Percentiles rank a stretch among this genome's conserved stretches.
Evolutionary conservation across 495 filamentous ascomycete genomes (phyloP).

Genomic region (Aeminium ludgeri): DNA sequence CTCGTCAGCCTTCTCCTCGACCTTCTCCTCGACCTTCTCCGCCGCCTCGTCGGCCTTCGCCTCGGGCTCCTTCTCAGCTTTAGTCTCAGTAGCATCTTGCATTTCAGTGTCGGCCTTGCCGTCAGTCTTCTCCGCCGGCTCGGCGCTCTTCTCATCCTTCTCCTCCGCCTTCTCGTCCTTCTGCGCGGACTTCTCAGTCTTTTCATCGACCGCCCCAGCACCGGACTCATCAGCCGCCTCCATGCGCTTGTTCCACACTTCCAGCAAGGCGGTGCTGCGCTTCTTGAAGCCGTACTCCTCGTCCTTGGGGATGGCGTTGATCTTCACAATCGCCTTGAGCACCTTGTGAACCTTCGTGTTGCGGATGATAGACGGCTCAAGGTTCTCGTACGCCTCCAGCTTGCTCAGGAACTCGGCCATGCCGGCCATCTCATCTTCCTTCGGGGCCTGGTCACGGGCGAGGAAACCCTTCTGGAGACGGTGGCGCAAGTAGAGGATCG

Average conservation of each 20-base stretch:
- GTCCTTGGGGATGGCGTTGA: constrained; percentile 63
- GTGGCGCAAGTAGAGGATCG: constrained; percentile 72
- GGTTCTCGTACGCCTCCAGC: constrained; percentile 58
- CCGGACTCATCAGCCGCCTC: constrained; percentile 28
- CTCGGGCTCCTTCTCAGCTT: constrained; percentile 7
- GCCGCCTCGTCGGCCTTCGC: constrained; percentile 2
- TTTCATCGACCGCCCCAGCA: background rate
- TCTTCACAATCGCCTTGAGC: constrained; percentile 73
- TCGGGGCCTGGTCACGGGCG: constrained; percentile 58
- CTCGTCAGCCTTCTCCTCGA: constrained; percentile 4
- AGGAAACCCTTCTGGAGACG: constrained; percentile 84
- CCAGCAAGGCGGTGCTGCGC: constrained; percentile 53
- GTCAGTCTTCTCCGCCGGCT: constrained; percentile 1
- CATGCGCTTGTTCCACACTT: constrained; percentile 70
- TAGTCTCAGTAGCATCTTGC: background rate
- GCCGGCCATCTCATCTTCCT: constrained; percentile 65
- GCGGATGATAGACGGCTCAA: constrained; percentile 73
- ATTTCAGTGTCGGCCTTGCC: constrained; percentile 2
- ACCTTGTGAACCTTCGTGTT: constrained; percentile 90
- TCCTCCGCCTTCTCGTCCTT: constrained; percentile 3
- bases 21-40: constrained; percentile 2
- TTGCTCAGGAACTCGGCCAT: constrained; percentile 70
- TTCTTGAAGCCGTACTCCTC: constrained; percentile 71
- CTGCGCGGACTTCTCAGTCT: constrained; percentile 1
- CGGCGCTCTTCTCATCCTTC: constrained; percentile 1